Percentiles rank a stretch among this genome's conserved stretches.
Evolutionary conservation across 2,329 filamentous ascomycete species (phyloP).

Genomic region (Alternaria postmessia): DNA sequence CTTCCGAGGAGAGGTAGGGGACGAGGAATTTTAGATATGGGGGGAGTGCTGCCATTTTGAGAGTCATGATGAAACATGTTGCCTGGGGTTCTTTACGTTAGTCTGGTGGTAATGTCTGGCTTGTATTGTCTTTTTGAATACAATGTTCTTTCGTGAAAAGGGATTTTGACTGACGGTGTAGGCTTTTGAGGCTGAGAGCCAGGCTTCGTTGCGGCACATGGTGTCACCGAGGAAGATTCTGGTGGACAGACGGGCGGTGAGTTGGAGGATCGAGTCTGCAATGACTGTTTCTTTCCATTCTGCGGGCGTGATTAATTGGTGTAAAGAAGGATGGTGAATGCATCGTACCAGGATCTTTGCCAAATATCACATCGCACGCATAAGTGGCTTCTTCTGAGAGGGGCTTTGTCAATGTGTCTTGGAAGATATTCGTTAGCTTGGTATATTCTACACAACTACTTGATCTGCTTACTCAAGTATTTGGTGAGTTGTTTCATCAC

Average conservation of each 20-base stretch:
- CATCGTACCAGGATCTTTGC: background rate
- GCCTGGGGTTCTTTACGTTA: background rate
- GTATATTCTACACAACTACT: too few relatives aligned
- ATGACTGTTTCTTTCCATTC: slow-evolving; percentile 2
- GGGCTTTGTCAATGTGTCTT: background rate
- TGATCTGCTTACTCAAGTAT: background rate
- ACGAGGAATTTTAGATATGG: background rate
- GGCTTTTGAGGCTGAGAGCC: slow-evolving; percentile 46
- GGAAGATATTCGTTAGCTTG: too few relatives aligned
- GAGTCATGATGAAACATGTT: background rate
- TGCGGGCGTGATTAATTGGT: background rate
- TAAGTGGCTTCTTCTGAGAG: background rate
- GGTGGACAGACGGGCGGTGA: slow-evolving; percentile 6
- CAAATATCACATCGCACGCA: background rate
- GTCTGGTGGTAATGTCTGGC: background rate
- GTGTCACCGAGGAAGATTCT: slow-evolving; percentile 47
- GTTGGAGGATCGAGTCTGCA: background rate
- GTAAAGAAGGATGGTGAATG: too few relatives aligned
- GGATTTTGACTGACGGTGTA: slow-evolving; percentile 33
- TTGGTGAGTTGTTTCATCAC: slow-evolving; percentile 3
- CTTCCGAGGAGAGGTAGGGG: background rate
- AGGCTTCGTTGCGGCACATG: slow-evolving; percentile 50
- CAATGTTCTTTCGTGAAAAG: too few relatives aligned
- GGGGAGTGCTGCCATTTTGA: background rate
- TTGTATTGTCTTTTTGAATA: too few relatives aligned